Evolutionary conservation across 805 yeast genomes (phyloP), one percentile per base, ranked within the genome.

Genomic region (Monosporozyma unispora): DNA sequence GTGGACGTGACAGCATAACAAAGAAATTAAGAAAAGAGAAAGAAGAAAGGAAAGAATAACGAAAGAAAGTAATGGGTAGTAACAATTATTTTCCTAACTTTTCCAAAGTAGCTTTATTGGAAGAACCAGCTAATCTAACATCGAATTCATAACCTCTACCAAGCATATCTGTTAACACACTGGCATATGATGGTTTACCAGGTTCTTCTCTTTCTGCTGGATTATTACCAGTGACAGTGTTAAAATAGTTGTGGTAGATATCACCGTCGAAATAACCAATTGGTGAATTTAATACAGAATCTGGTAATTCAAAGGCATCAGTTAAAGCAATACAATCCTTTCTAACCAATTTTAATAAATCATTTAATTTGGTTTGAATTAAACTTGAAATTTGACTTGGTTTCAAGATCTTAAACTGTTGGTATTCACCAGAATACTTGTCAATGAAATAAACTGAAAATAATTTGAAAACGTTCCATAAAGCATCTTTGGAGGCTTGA

Each of bases 221-320:
- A 59, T 82, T 79, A 53, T 78, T 71, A 12, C 65, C 64, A 46
- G 70, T 62, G 16, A 81, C 79, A 50, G 80, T 80, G 60, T 78
- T 79, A 51, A 82, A 83, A 70, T 88, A 88, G 65, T 85, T 81
- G 61, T 81, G 81, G 70, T 88, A 89, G 50, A 87, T 81, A 64
- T 89, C 82, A 51, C 96, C 96, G 58, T 85, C 81, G 67, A 76
- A 82, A 50, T 73, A 75, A 44, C 96, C 97, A 50, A 89, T 76
- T 4, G 93, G 82, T 0, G 96, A 81, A 65, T 88, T 86, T 61
- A 89, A 75, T 70, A 84, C 78, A 63, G 76, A 83, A 69, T 89
- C 96, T 39, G 87, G 80, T 54, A 84, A 75, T 67, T 84, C 80
- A 74, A 89, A 89, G 1, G 95, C 77, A 67, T 89, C 97, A 4